Percentiles rank a stretch among this genome's conserved stretches.
phyloP scores from a whole-genome alignment of 192 early-diverging fungal genomes.

The Backusella australiensis region DNA sequence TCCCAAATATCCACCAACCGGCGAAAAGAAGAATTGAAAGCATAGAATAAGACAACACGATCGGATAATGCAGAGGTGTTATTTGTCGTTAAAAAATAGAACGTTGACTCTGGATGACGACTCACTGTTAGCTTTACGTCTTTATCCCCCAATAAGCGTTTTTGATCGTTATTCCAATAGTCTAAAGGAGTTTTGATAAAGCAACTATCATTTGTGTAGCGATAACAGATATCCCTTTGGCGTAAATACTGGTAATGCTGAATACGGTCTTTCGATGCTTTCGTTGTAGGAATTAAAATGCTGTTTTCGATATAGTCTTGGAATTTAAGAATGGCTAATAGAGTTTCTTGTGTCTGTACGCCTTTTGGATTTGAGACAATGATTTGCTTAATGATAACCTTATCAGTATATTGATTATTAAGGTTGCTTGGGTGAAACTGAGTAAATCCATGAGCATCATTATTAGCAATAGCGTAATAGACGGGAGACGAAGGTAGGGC shows the following conservation, averaged over 20 bases:
- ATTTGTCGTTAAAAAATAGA: background rate
- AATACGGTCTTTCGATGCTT: background rate
- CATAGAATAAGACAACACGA: conserved; percentile 43
- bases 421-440: background rate
- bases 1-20: conserved; percentile 47
- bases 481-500: conserved; percentile 42
- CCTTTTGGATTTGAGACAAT: conserved; percentile 37
- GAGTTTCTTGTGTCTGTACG: conserved; percentile 36
- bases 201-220: conserved; percentile 14
- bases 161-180: conserved; percentile 22
- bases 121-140: background rate
- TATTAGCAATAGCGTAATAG: conserved; percentile 15
- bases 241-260: conserved; percentile 25
- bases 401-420: conserved; percentile 8
- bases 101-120: background rate
- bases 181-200: conserved; percentile 25
- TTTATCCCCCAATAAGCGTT: conserved; percentile 26
- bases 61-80: background rate
- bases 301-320: conserved; percentile 37
- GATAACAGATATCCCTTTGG: conserved; percentile 12
- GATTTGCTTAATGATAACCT: conserved; percentile 53
- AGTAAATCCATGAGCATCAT: background rate
- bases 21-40: conserved; percentile 43
- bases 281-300: conserved; percentile 28
- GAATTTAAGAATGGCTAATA: conserved; percentile 42